Conservation (phyloP, 78 protist species). For the Goniomonas avonlea region DNA sequence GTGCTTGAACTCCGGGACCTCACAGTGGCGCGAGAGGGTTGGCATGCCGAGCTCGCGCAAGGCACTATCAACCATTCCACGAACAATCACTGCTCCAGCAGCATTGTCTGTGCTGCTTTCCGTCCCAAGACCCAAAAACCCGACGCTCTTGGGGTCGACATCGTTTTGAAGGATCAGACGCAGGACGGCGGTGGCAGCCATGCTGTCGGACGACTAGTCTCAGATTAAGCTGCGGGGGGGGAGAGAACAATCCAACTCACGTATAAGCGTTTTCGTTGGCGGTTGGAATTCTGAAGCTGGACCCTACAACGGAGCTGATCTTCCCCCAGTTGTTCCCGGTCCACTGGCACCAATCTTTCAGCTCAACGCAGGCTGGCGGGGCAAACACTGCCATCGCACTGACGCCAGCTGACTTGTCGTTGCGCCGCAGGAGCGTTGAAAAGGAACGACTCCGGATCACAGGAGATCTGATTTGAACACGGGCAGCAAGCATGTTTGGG, state of each 20-base stretch:
- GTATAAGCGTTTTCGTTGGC: slow-evolving; percentile 10
- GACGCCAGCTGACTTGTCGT: not conserved
- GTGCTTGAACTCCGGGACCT: slow-evolving; percentile 36
- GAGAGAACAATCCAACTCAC: no score
- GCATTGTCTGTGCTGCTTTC: slow-evolving; percentile 16
- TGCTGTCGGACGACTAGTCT: no score
- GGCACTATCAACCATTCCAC: slow-evolving; percentile 22
- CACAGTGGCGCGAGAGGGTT: not conserved
- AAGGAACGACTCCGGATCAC: no score
- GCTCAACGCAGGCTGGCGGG: slow-evolving; percentile 13
- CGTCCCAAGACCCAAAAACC: slow-evolving; percentile 23
- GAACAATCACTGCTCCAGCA: slow-evolving; percentile 17
- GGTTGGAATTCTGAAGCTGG: slow-evolving; percentile 5
- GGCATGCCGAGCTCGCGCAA: not conserved
- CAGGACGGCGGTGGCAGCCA: slow-evolving; percentile 29
- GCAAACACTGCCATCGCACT: not conserved
- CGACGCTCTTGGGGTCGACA: not conserved
- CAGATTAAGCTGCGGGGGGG: no score
- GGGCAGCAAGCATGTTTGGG: no score
- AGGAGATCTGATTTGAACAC: no score
- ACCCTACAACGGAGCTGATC: not conserved
- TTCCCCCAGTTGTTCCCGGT: slow-evolving; percentile 16
- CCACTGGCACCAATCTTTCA: slow-evolving; percentile 17
- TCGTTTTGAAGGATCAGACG: not conserved
- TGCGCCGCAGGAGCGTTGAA: slow-evolving; percentile 13